Base-by-base conservation (phyloP, 2,329 filamentous ascomycete genomes). In the Colletotrichum phormii region DNA sequence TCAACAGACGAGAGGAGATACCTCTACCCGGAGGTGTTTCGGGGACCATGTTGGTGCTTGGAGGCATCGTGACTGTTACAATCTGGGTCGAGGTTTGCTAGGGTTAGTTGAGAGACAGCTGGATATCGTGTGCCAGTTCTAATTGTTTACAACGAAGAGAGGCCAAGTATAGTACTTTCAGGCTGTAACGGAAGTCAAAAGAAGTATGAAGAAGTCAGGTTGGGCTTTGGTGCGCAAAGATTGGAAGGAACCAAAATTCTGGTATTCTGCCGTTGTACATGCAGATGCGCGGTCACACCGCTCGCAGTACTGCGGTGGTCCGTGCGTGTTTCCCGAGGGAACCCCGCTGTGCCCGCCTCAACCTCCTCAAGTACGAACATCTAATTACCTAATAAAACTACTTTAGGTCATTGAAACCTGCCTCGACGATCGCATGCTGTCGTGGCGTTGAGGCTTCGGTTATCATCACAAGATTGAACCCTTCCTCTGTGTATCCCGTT, bases 1-100 rank as follows among this genome's bases (percentile, higher is more conserved):
- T 95, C 79, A 97, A 88, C 60, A 98, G 91, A 76, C 95, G 92
- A 72, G 93, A 95, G 75, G 95, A 98, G 91, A 97, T 95, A 58
- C 87, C 88, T 82, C 73, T 73, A 65, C 87, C 72, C 11, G 89
- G 89, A 59, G 90, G 86, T 73, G 86, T 91, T 79, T 86, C 84
- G 73, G 87, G 83, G 77, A 87, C 82, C 81, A 88, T 87, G 60
- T 75, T 72, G 22, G 67, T 53, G 29, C 29, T 53, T 51, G 29
- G n/a, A 11, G 46, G 46, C 70, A 72, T 72, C 46, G 58, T 46
- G 54, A 77, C 80, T 72, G 22, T 33, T 24, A 15, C n/a, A 78
- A 37, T n/a, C 53, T 26, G 15, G 18, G 9, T 55, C 24, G 46
- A 22, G 12, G 29, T 9, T 31, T 29, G 12, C 1, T 35, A 51